Evolutionary conservation across 768 basidiomycete species (phyloP), one percentile per base, ranked within the genome.

Genomic region (Phallus indusiatus): DNA sequence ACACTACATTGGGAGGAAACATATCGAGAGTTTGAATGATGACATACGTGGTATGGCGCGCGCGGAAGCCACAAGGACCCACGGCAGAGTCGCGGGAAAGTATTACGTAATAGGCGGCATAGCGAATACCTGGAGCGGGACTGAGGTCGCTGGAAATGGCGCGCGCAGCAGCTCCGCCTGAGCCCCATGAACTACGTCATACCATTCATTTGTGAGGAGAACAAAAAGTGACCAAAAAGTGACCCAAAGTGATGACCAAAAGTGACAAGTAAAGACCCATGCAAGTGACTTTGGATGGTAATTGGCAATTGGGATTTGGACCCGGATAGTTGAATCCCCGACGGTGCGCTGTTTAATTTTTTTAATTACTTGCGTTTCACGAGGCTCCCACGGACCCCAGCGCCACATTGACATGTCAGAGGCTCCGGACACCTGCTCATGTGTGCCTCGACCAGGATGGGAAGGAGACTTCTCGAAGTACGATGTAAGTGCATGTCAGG

Each of bases 51-150:
- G n/a, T n/a, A n/a, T n/a, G n/a, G n/a, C n/a, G n/a, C n/a, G n/a
- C n/a, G n/a, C 24, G 49, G 49, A 51, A 20, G 49, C 18, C 49
- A 20, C 21, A 18, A 20, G 28, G 16, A 37, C 42, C 7, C 24
- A 46, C 14, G 55, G 8, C 20, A 78, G 72, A 60, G 73, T 74
- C 52, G 64, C 68, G 42, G 71, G 69, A 18, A 73, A n/a, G n/a
- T 73, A 17, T 69, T 72, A 1, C 67, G 65, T 76, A 56, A 64
- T 61, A 50, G 61, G 67, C 57, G 62, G n/a, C n/a, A n/a, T n/a
- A n/a, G n/a, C n/a, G n/a, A n/a, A n/a, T n/a, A n/a, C n/a, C n/a
- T n/a, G n/a, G n/a, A n/a, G n/a, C n/a, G n/a, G n/a, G n/a, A n/a
- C n/a, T n/a, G n/a, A n/a, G n/a, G n/a, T n/a, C n/a, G n/a, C n/a